phyloP scores from a whole-genome alignment of 1,284 basidiomycete genomes.

The Cryptococcus neoformans region DNA sequence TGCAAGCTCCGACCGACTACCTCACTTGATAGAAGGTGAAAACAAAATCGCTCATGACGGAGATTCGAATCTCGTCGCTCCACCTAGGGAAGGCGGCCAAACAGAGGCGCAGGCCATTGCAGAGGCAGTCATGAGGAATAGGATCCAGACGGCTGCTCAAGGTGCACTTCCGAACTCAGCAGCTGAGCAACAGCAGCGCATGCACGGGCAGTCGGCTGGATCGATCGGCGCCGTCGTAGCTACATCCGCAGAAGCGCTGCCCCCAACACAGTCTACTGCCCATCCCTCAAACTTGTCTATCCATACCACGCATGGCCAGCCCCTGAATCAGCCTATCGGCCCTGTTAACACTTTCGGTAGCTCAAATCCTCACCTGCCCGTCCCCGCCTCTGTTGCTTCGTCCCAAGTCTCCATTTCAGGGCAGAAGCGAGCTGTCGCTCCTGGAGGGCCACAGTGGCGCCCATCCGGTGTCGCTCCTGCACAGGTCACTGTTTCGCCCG shows the following conservation, averaged over 20 bases:
- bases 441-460: constrained; percentile 37
- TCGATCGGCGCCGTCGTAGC: no score
- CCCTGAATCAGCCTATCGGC: constrained; percentile 13
- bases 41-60: not conserved
- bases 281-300: not conserved
- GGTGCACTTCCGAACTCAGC: no score
- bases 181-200: no score
- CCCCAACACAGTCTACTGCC: not conserved
- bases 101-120: constrained; percentile 44
- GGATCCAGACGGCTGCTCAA: constrained; percentile 11
- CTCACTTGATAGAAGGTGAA: constrained; percentile 2
- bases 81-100: constrained; percentile 8
- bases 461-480: constrained; percentile 38
- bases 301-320: not conserved
- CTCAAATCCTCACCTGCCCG: constrained; percentile 4
- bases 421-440: constrained; percentile 16
- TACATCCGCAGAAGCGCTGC: no score
- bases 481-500: constrained; percentile 42
- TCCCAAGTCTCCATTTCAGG: constrained; percentile 7
- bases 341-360: constrained; percentile 16
- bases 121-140: constrained; percentile 28
- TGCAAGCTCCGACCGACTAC: not conserved
- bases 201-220: no score
- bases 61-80: not conserved
- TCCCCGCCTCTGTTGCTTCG: constrained; percentile 10